These are phyloP conservation scores for Geotrichum australiense DNA, from an alignment of 1,139 yeast species.

Conservation along the genomic window DNA sequence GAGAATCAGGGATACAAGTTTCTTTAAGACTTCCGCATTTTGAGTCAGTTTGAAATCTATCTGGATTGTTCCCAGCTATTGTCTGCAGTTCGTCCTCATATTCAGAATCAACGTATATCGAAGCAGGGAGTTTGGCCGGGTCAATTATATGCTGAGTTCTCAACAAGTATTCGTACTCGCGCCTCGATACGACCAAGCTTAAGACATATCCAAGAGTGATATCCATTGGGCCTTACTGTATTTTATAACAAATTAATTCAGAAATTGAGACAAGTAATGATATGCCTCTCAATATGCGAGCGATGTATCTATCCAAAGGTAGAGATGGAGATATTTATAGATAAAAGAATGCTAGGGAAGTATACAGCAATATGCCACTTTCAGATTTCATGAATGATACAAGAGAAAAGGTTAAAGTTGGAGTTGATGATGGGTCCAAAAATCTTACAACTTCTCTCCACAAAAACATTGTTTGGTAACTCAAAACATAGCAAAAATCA, in stretches of 20 bases:
- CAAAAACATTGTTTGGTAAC: too few relatives aligned
- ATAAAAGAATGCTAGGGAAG: constrained; percentile 4
- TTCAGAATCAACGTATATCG: constrained; percentile 10
- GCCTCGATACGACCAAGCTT: constrained; percentile 8
- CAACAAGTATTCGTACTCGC: constrained; percentile 9
- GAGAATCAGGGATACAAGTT: too few relatives aligned
- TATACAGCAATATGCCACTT: constrained; percentile 1
- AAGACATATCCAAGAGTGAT: constrained; percentile 6
- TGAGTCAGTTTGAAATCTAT: background rate
- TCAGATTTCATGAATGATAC: constrained; percentile 7
- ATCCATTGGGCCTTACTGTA: too few relatives aligned
- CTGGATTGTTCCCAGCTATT: background rate
- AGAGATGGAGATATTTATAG: too few relatives aligned
- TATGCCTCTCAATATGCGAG: too few relatives aligned
- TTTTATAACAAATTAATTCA: too few relatives aligned
- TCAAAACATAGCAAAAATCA: too few relatives aligned
- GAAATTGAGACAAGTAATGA: too few relatives aligned
- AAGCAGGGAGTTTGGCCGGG: constrained; percentile 8
- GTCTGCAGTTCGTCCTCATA: constrained; percentile 4
- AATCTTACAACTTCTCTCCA: too few relatives aligned
- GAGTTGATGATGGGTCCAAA: background rate
- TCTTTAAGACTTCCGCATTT: too few relatives aligned
- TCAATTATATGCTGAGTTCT: background rate
- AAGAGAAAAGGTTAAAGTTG: background rate
- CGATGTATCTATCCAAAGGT: too few relatives aligned